These are phyloP conservation scores for Purshia tridentata DNA, from an alignment of 306 rosid species.

Conservation along the genomic window DNA sequence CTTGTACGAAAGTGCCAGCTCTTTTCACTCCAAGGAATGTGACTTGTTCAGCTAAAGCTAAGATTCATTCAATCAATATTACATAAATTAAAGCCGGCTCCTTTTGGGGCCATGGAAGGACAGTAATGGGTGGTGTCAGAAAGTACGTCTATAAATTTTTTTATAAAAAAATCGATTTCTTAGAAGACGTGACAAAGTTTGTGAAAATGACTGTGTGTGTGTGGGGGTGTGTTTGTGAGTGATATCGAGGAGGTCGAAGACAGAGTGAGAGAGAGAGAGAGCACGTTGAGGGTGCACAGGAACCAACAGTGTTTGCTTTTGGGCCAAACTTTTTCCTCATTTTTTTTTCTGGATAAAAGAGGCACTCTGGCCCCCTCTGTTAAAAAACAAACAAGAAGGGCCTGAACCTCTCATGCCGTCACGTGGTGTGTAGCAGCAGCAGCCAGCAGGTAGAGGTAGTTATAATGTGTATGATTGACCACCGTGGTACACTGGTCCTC, in stretches of 20 bases:
- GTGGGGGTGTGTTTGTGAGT: not conserved
- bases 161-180: not conserved
- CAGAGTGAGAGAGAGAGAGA: constrained; percentile 29
- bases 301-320: constrained; percentile 26
- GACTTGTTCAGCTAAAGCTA: constrained; percentile 8
- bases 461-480: constrained; percentile 38
- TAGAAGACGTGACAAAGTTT: not conserved
- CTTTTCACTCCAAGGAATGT: constrained; percentile 27
- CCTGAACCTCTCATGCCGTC: constrained; percentile 46
- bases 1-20: constrained; percentile 25
- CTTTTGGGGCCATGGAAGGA: constrained; percentile 36
- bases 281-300: constrained; percentile 36
- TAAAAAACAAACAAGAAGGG: constrained; percentile 19
- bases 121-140: constrained; percentile 51
- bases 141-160: not conserved
- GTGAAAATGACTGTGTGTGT: not conserved
- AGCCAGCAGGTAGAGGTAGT: constrained; percentile 32
- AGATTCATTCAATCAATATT: constrained; percentile 26
- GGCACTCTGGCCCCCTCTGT: not conserved
- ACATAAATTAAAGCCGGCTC: not conserved
- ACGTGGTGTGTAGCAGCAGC: constrained; percentile 58
- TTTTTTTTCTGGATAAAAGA: not conserved
- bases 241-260: constrained; percentile 38
- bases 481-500: constrained; percentile 43
- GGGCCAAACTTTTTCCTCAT: constrained; percentile 33